These are phyloP conservation scores for Rhododendron williamsianum DNA, from an alignment of 148 eudicot species.

Conservation along the genomic window DNA sequence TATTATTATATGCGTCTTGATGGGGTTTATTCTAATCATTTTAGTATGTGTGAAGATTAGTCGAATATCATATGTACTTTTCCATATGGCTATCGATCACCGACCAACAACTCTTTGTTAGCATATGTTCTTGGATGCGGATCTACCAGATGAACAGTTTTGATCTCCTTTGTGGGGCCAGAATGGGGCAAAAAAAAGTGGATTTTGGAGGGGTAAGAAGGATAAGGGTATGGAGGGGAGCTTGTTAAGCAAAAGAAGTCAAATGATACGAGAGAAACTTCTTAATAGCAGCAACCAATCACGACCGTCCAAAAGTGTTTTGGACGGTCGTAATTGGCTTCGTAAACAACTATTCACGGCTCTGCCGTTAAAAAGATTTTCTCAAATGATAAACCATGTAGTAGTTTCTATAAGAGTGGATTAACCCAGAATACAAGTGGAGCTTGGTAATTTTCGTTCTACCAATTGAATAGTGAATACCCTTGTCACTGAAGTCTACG, in stretches of 20 bases:
- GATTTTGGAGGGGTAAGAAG: background rate
- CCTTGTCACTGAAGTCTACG: background rate
- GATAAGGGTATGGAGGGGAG: background rate
- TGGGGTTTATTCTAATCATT: background rate
- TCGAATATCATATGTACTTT: background rate
- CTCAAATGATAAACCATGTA: background rate
- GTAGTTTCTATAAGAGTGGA: background rate
- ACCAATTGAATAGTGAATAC: background rate
- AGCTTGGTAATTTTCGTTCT: background rate
- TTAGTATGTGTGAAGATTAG: background rate
- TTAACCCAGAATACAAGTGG: background rate
- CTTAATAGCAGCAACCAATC: no score
- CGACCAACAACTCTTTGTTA: background rate
- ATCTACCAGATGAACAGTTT: background rate
- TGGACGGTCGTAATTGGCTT: no score
- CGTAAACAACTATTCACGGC: no score
- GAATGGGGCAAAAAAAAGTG: background rate
- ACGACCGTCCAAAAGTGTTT: no score
- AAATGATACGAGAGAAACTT: no score
- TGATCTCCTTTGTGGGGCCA: background rate
- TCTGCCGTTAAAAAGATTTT: no score
- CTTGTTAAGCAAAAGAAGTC: background rate
- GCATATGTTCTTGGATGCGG: background rate
- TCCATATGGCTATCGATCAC: background rate
- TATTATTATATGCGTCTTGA: background rate